Base-by-base conservation (phyloP, 805 yeast species). In the Phaffomyces antillensis region DNA sequence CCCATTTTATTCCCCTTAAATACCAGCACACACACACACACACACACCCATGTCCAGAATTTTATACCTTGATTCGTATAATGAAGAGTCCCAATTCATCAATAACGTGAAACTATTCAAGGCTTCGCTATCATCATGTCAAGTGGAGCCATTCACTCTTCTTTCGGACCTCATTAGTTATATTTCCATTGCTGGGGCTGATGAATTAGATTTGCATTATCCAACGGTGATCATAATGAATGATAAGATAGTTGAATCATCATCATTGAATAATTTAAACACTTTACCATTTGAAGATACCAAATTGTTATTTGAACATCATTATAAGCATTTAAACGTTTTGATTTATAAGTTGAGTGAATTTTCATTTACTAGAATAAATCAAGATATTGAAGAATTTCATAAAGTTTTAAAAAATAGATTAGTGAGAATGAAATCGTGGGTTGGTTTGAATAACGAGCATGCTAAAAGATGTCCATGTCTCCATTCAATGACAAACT, bases 371-470 rank as follows among this genome's bases (percentile, higher is more conserved):
- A 37, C 56, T 1, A 36, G 32, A 6, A 41, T 55, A 37, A 58
- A 57, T 32, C 36, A 40, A 11, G 59, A 54, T 18, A 52, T 58
- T 28, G 42, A 36, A 3, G 25, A 31, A 0, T 55, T 53, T 39
- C 60, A 56, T 36, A 18, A 36, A 24, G 39, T 50, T 1, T 33
- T 61, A 26, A 52, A 52, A 37, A 57, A 60, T 48, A 52, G 76
- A 45, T 47, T 66, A 26, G 43, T 53, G 9, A 53, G 76, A 49
- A 63, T 71, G 49, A 59, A 67, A 47, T 56, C 72, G 0, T 72
- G 75, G 76, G 60, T 63, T 3, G 76, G 75, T 3, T 52, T 68
- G 13, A 60, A 63, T 39, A 55, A 55, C 42, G 45, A 50, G 12
- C 38, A 53, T 7, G 41, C 55, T 5, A 51, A 46, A 35, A 36